Percentiles rank a stretch among this genome's conserved stretches.
Conservation (phyloP, 257 asterid species). For the Fraxinus excelsior region DNA sequence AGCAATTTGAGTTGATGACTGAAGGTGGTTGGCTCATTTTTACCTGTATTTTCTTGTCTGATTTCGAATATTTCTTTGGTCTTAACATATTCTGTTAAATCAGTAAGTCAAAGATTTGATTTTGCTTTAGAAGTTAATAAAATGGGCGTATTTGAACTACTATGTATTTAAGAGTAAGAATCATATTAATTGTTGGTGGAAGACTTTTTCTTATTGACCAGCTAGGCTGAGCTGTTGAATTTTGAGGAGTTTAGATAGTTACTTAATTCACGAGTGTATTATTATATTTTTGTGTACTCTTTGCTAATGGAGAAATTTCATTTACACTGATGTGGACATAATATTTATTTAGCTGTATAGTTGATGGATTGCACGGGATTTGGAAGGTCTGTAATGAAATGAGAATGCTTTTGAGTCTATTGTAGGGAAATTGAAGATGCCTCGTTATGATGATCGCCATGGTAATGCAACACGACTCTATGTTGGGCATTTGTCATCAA, state of each 20-base stretch:
- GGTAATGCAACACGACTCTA: slow-evolving; percentile 50
- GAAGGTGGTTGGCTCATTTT: neutral
- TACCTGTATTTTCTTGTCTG: neutral
- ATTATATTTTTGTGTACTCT: neutral
- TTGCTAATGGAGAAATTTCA: neutral
- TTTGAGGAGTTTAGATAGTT: neutral
- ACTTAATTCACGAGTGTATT: neutral
- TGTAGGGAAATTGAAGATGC: slow-evolving; percentile 42
- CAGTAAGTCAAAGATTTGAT: neutral
- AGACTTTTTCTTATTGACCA: neutral
- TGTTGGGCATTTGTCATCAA: slow-evolving; percentile 57
- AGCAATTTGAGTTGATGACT: neutral
- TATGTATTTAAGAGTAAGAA: neutral
- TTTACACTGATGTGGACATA: neutral
- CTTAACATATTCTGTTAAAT: neutral
- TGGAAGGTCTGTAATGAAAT: neutral
- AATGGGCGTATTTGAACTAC: neutral
- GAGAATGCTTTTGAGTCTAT: neutral
- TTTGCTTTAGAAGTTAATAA: neutral
- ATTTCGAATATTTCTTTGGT: neutral
- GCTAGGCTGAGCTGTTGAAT: neutral
- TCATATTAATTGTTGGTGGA: neutral
- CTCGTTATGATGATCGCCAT: slow-evolving; percentile 58
- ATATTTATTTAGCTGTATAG: neutral
- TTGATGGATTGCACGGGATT: neutral